phyloP scores from a whole-genome alignment of 2,329 filamentous ascomycete species.

The Fusarium sp. region DNA sequence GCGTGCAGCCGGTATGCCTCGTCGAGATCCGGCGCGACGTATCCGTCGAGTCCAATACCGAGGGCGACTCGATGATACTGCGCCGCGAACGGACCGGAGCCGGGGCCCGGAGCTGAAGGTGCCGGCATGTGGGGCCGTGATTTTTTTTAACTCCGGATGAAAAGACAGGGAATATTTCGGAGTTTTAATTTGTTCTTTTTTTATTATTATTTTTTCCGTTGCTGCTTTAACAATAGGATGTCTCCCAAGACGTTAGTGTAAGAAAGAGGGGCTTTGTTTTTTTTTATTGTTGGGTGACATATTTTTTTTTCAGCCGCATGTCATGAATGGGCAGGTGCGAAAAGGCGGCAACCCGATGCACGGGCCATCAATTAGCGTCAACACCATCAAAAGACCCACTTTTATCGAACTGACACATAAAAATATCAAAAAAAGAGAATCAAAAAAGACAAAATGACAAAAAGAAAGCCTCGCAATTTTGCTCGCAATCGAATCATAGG shows the following conservation, averaged over 20 bases:
- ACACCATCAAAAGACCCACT: not conserved
- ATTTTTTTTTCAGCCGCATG: slow-evolving; percentile 16
- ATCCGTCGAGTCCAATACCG: slow-evolving; percentile 28
- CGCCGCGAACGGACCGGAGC: slow-evolving; percentile 13
- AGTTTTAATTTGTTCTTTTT: not conserved
- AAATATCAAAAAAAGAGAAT: not conserved
- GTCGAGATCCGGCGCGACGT: slow-evolving; percentile 24
- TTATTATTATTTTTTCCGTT: slow-evolving; percentile 14
- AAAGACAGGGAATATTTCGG: not conserved
- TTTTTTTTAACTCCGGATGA: too few species aligned
- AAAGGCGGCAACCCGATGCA: slow-evolving; percentile 27
- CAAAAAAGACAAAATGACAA: not conserved
- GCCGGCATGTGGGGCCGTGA: slow-evolving; percentile 24
- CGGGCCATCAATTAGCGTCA: not conserved
- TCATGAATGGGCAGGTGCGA: not conserved
- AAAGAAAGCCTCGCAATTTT: slow-evolving; percentile 30
- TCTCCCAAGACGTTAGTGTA: not conserved
- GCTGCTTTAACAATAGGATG: slow-evolving; percentile 34
- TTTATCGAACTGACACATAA: not conserved
- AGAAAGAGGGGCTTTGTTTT: slow-evolving; percentile 17
- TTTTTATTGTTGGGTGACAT: not conserved
- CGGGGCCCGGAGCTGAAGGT: slow-evolving; percentile 16
- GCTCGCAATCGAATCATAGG: slow-evolving; percentile 29
- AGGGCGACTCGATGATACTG: slow-evolving; percentile 28
- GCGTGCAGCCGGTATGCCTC: slow-evolving; percentile 28